Evolutionary conservation across 2,329 filamentous ascomycete genomes (phyloP), one percentile per base, ranked within the genome.

Genomic region (Alternaria tenuissima): DNA sequence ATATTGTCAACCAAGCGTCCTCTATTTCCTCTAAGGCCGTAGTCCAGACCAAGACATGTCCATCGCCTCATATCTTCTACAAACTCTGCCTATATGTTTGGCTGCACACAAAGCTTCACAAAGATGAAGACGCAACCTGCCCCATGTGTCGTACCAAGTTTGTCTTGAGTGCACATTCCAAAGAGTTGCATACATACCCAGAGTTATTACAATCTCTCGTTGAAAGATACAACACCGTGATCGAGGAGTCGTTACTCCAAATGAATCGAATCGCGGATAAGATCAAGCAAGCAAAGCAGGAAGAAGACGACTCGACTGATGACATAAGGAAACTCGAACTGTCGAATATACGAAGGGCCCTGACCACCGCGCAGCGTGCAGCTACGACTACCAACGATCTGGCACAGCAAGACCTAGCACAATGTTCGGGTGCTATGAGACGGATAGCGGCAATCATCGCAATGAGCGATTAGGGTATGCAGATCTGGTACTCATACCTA

Each of bases 31-130:
- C 18, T 18, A 56, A 8, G 12, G 24, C 18, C 20, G 7, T 56
- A 24, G 11, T 49, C 12, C n/a, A 34, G 14, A 43, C 54, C 26
- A 49, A 30, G 12, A 20, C 18, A 14, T 56, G 28, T 39, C 14
- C 2, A 14, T 39, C 18, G 16, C 52, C 44, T 5, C 54, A 56
- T 11, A 20, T 38, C 12, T 56, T 49, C 28, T 16, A 56, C 36
- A 42, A 49, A 36, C 54, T 49, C 7, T 49, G 36, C 20, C 18
- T 56, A 30, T 16, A 22, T 26, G 42, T 16, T 11, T 56, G 54
- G 38, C 36, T 56, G 20, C 18, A 26, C 14, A 39, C 22, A 24
- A 42, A 51, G 7, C 44, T 56, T n/a, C 12, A 3, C 38, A 18
- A 26, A 20, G 16, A 41, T 20, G 20, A 28, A 38, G 22, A 56